A percentile compares a stretch with the other conserved stretches of the same genome.
Evolutionary conservation across 345 rosid genomes (phyloP).

Genomic region (Moricandia arvensis): DNA sequence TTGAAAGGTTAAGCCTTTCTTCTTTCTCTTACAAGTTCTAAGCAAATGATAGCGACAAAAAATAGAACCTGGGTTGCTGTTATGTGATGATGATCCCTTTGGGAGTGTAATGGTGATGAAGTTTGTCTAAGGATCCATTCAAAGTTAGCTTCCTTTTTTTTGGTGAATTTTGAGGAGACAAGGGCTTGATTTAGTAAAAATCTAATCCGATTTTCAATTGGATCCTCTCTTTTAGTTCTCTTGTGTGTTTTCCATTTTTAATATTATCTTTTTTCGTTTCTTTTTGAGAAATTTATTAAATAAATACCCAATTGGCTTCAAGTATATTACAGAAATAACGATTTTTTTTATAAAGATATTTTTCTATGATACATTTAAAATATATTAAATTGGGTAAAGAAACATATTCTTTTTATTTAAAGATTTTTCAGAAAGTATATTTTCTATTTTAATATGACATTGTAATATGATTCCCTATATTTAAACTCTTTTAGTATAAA

Average conservation of each 20-base stretch:
- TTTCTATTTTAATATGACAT: background rate
- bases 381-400: background rate
- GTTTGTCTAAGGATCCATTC: background rate
- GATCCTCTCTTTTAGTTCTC: constrained; percentile 6
- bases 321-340: background rate
- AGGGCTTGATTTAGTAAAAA: constrained; percentile 24
- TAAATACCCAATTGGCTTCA: background rate
- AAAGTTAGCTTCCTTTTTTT: background rate
- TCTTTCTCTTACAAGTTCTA: background rate
- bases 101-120: constrained; percentile 18
- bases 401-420: no score
- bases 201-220: constrained; percentile 18
- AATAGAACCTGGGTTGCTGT: constrained; percentile 3
- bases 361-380: background rate
- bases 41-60: background rate
- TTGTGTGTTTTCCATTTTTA: background rate
- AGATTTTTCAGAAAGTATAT: no score
- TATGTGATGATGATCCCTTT: background rate
- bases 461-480: background rate
- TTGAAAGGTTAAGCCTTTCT: background rate
- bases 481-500: background rate
- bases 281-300: background rate
- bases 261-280: background rate
- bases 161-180: constrained; percentile 17
- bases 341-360: background rate